Conservation (phyloP, 1,284 basidiomycete species). For the Salmacisia buchloeana region DNA sequence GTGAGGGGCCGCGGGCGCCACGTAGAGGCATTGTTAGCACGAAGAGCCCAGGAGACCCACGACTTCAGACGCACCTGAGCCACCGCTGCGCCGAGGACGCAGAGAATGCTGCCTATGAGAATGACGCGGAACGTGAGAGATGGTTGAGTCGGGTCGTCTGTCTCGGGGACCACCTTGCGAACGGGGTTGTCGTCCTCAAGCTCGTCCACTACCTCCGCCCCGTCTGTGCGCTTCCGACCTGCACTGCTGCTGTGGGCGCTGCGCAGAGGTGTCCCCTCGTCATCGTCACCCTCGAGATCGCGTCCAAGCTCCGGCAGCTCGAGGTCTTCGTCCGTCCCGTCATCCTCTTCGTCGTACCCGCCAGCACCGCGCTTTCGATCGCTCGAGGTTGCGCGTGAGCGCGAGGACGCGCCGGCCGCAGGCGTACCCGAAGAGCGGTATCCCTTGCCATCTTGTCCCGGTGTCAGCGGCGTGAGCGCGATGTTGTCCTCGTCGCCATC, state of each 20-base stretch:
- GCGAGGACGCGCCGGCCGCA: too few species aligned
- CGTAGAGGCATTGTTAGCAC: too few species aligned
- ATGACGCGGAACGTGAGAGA: slow-evolving; percentile 56
- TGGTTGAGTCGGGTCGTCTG: slow-evolving; percentile 57
- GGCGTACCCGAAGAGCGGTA: too few species aligned
- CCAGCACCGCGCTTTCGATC: not conserved
- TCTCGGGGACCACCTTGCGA: slow-evolving; percentile 54
- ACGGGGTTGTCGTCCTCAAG: slow-evolving; percentile 26
- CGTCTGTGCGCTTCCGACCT: not conserved
- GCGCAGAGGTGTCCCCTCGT: not conserved
- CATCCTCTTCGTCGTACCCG: not conserved
- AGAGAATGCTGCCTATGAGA: slow-evolving; percentile 56
- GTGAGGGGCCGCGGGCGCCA: slow-evolving; percentile 15
- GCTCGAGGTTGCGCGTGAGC: not conserved
- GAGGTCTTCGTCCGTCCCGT: slow-evolving; percentile 1
- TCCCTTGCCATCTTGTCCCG: not conserved
- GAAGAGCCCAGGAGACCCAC: too few species aligned
- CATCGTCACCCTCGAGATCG: not conserved
- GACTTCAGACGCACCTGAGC: slow-evolving; percentile 42
- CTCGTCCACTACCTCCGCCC: not conserved
- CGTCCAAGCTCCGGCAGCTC: not conserved
- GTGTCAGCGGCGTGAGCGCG: not conserved
- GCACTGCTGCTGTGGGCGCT: too few species aligned
- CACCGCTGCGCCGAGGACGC: slow-evolving; percentile 56
- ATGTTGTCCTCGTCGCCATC: not conserved